These are phyloP conservation scores for Xylariomycetidae sp. DNA, from an alignment of 2,329 filamentous ascomycete genomes.

Conservation along the genomic window DNA sequence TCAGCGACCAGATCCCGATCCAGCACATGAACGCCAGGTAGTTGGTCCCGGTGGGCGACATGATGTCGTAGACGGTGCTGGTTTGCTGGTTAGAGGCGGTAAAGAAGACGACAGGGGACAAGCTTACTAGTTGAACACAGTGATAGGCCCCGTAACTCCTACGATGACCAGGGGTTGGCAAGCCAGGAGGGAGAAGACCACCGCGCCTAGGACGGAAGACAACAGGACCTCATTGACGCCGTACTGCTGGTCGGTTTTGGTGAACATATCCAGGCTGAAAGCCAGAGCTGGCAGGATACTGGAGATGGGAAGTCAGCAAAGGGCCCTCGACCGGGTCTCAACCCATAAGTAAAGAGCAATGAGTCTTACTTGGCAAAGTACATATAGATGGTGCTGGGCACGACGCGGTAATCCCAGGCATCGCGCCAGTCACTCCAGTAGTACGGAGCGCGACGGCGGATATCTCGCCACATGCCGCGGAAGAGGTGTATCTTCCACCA, in stretches of 20 bases:
- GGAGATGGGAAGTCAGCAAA: slow-evolving; percentile 6
- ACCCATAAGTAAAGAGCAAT: background rate
- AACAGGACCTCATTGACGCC: slow-evolving; percentile 90
- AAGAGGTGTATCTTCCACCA: slow-evolving; percentile 77
- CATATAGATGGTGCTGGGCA: slow-evolving; percentile 87
- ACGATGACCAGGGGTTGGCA: slow-evolving; percentile 87
- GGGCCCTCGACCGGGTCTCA: too few species aligned
- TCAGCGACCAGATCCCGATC: slow-evolving; percentile 82
- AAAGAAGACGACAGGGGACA: background rate
- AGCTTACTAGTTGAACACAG: slow-evolving; percentile 78
- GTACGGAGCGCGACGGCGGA: slow-evolving; percentile 67
- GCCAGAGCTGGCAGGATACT: slow-evolving; percentile 83
- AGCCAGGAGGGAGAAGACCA: slow-evolving; percentile 74
- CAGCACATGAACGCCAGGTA: slow-evolving; percentile 90
- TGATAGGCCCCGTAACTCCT: slow-evolving; percentile 85
- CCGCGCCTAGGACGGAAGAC: slow-evolving; percentile 72
- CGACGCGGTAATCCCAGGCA: slow-evolving; percentile 84
- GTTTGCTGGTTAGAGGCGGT: slow-evolving; percentile 1
- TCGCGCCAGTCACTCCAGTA: slow-evolving; percentile 80
- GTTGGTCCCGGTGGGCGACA: slow-evolving; percentile 67
- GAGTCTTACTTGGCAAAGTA: slow-evolving; percentile 79
- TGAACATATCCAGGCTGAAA: slow-evolving; percentile 91
- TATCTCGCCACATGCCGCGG: slow-evolving; percentile 72
- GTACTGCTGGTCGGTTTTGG: slow-evolving; percentile 76
- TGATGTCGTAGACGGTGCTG: slow-evolving; percentile 82